Percentiles rank a stretch among this genome's conserved stretches.
phyloP scores from a whole-genome alignment of 179 eudicot species.

The Beta corolliflora region DNA sequence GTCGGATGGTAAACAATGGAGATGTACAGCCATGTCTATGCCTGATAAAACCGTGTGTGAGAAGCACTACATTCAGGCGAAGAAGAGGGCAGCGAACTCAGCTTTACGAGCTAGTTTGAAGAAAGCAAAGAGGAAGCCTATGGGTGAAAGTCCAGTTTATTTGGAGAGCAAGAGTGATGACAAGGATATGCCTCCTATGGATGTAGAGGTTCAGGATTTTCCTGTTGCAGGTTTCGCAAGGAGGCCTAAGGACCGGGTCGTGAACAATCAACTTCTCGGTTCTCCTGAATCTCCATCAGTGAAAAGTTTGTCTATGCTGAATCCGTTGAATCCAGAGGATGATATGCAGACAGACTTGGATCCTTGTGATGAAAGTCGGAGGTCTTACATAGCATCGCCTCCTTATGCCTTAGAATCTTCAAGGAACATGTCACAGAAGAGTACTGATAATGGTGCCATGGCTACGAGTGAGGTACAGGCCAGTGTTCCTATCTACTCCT shows the following conservation, averaged over 20 bases:
- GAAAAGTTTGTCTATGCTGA: constrained; percentile 40
- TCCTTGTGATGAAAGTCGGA: constrained; percentile 54
- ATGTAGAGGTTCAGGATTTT: constrained; percentile 45
- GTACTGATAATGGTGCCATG: constrained; percentile 46
- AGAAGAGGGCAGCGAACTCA: constrained; percentile 97
- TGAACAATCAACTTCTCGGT: constrained; percentile 40
- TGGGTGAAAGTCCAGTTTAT: constrained; percentile 59
- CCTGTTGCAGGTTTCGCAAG: constrained; percentile 45
- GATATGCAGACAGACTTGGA: constrained; percentile 55
- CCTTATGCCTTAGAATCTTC: constrained; percentile 52
- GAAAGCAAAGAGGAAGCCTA: constrained; percentile 69
- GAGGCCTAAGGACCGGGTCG: constrained; percentile 43
- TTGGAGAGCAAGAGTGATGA: constrained; percentile 89
- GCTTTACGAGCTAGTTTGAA: constrained; percentile 84
- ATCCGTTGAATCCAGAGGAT: constrained; percentile 47
- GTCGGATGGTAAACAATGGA: constrained; percentile 98
- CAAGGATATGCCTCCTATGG: constrained; percentile 52
- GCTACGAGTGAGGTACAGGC: constrained; percentile 54
- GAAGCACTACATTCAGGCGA: constrained; percentile 96
- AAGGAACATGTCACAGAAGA: constrained; percentile 49
- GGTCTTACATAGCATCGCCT: constrained; percentile 52
- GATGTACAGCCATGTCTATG: constrained; percentile 99
- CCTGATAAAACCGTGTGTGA: constrained; percentile 98
- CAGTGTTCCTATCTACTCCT: neutral
- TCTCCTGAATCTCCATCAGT: constrained; percentile 62